Evolutionary conservation across 768 basidiomycete species (phyloP), one percentile per base, ranked within the genome.

Genomic region (Candolleomyces efflorescens): DNA sequence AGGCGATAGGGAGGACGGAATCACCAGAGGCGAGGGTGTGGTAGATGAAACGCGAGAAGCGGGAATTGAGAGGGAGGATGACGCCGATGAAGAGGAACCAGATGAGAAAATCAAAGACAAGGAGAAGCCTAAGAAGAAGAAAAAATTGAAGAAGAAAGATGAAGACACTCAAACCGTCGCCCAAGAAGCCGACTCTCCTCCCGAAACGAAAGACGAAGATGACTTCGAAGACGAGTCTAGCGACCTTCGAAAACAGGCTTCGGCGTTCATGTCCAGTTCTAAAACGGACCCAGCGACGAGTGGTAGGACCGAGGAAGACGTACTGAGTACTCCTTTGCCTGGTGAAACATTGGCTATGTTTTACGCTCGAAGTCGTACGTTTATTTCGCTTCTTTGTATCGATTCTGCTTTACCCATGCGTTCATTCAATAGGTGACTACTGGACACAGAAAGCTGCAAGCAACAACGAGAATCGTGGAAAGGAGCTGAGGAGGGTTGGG

Each of bases 321-420:
- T 82, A 6, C 52, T 71, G 47, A 89, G 86, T 63, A 94, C 92
- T 0, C 94, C 94, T 0, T 75, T 88, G 3, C 91, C 92, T 0
- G 91, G 92, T 11, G 94, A 96, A 69, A 89, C 89, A 0, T 71
- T 94, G 7, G 86, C 91, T 0, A 78, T 80, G 70, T 95, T 95
- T 68, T 95, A 93, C 64, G 84, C 87, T 5, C 83, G 92, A 7
- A 86, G 89, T 17, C 82, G 90, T 88, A 68, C 63, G 87, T 76
- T 47, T 24, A 24, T 6, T 26, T 4, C 17, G n/a, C 32, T 32
- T 32, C 32, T 11, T 32, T 32, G 2, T 11, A 7, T 32, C 32
- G 2, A 3, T 27, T 11, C 32, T 32, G 7, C 32, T 11, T 11
- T 32, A 7, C 5, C 32, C 5, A 5, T n/a, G n/a, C n/a, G n/a